A percentile compares a stretch with the other conserved stretches of the same genome.
Evolutionary conservation across 2,329 filamentous ascomycete genomes (phyloP).

Genomic region (Monosporascus sp.): DNA sequence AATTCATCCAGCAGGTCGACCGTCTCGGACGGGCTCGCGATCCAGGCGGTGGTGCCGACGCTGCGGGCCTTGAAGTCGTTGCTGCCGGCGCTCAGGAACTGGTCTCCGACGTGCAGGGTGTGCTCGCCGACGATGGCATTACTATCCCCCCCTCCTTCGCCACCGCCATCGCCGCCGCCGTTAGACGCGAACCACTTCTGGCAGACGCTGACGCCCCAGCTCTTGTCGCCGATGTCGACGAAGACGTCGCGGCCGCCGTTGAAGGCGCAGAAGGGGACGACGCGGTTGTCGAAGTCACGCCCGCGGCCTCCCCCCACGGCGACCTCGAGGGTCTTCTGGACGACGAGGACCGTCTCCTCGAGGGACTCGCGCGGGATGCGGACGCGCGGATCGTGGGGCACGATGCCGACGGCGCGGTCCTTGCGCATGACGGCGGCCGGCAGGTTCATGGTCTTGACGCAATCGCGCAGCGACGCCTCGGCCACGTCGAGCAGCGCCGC

Average conservation of each 20-base stretch:
- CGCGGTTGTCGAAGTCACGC: constrained; percentile 18
- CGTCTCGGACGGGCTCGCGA: constrained; percentile 87
- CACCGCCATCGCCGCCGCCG: constrained; percentile 3
- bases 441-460: constrained; percentile 71
- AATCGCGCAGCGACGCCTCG: constrained; percentile 76
- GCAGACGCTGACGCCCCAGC: constrained; percentile 88
- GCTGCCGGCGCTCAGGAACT: constrained; percentile 89
- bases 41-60: constrained; percentile 94
- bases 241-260: constrained; percentile 98
- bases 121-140: constrained; percentile 61
- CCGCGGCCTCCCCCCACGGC: constrained; percentile 48
- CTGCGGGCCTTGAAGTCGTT: constrained; percentile 96
- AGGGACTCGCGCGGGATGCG: constrained; percentile 82
- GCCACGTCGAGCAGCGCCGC: constrained; percentile 79
- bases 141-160: neutral
- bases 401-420: constrained; percentile 76
- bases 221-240: constrained; percentile 97
- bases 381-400: constrained; percentile 55
- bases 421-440: constrained; percentile 80
- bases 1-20: constrained; percentile 85
- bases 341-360: constrained; percentile 91
- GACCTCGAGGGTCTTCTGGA: constrained; percentile 87
- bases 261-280: constrained; percentile 90
- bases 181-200: constrained; percentile 78
- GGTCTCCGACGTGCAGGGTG: constrained; percentile 92